These are phyloP conservation scores for Pythium chondricola DNA, from an alignment of 352 stramenopile genomes.

Conservation along the genomic window DNA sequence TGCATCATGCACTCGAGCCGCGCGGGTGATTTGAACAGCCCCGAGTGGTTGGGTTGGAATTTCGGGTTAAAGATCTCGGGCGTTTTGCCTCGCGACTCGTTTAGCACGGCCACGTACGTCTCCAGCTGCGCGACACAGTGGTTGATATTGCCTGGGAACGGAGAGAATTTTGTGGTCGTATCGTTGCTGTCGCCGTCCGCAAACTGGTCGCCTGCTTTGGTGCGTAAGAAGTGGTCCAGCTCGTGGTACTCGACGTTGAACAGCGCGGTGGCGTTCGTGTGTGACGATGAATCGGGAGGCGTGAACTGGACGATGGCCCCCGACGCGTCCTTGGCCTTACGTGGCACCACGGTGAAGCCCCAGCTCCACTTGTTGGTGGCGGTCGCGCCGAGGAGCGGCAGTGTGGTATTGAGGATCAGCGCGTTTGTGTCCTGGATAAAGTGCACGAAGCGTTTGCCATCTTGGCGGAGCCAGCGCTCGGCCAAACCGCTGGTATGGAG, in stretches of 20 bases:
- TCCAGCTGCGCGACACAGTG: constrained; percentile 48
- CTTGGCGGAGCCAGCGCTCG: constrained; percentile 52
- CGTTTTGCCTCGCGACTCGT: constrained; percentile 42
- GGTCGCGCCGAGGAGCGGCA: constrained; percentile 86
- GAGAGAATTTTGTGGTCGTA: constrained; percentile 38
- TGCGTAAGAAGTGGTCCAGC: constrained; percentile 59
- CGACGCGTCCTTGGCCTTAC: constrained; percentile 91
- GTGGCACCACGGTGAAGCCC: constrained; percentile 90
- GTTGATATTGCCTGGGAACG: constrained; percentile 75
- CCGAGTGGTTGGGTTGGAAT: constrained; percentile 23
- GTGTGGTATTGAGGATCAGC: constrained; percentile 91
- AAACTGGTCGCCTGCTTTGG: constrained; percentile 31
- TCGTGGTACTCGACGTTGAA: constrained; percentile 80
- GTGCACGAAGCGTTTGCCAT: constrained; percentile 92
- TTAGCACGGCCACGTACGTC: constrained; percentile 42
- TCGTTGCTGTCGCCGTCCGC: constrained; percentile 61
- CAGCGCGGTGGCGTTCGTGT: constrained; percentile 21
- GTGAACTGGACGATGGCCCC: constrained; percentile 57
- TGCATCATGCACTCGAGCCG: constrained; percentile 80
- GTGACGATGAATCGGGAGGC: constrained; percentile 10
- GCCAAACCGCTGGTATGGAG: constrained; percentile 77
- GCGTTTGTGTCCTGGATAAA: constrained; percentile 96
- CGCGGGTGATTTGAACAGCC: constrained; percentile 55
- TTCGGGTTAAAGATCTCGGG: constrained; percentile 77
- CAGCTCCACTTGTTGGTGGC: constrained; percentile 84